Evolutionary conservation across 352 stramenopile species (phyloP).

Genomic region (Phytophthora quininea): DNA sequence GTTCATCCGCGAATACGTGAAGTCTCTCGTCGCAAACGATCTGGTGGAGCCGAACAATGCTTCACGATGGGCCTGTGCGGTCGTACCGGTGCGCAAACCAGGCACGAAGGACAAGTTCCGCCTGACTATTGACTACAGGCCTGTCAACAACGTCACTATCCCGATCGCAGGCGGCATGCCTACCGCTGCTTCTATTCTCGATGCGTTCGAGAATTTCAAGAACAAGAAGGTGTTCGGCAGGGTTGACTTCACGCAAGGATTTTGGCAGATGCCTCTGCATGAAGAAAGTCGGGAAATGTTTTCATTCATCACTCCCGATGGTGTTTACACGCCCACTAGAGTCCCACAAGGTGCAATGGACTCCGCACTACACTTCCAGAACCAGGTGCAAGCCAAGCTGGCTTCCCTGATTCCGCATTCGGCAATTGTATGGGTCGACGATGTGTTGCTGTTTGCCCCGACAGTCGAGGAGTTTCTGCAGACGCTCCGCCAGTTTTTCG

Average conservation of each 20-base stretch:
- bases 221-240: constrained; percentile 7
- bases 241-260: constrained; percentile 33
- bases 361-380: constrained; percentile 14
- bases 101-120: neutral
- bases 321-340: constrained; percentile 14
- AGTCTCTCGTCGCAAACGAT: neutral
- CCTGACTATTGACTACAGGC: constrained; percentile 4
- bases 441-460: constrained; percentile 20
- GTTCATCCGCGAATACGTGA: constrained; percentile 13
- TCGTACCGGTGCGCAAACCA: neutral
- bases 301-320: constrained; percentile 26
- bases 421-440: constrained; percentile 29
- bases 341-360: constrained; percentile 13
- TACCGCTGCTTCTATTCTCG: neutral
- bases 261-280: constrained; percentile 31
- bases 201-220: neutral
- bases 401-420: constrained; percentile 15
- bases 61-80: neutral
- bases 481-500: constrained; percentile 21
- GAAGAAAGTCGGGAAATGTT: constrained; percentile 20
- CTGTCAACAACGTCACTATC: neutral
- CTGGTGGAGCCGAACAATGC: constrained; percentile 7
- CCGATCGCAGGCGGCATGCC: neutral
- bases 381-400: constrained; percentile 9
- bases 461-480: constrained; percentile 9